Evolutionary conservation across 371 early-diverging fungal species (phyloP).

Genomic region (Choanephora cucurbitarum): DNA sequence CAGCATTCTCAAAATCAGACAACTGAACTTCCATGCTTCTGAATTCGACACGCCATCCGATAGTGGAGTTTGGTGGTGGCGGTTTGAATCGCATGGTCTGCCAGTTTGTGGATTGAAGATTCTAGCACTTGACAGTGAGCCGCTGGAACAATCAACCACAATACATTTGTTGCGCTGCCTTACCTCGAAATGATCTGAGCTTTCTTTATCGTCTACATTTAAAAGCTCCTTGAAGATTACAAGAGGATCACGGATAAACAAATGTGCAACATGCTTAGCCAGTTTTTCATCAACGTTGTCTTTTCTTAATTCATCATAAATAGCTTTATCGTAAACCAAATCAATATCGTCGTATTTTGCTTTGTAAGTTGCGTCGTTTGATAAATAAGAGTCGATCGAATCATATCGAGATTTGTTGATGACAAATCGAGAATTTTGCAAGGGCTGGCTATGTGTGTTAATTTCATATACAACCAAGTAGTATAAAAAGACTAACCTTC

Average conservation of each 20-base stretch:
- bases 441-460: constrained; percentile 53
- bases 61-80: constrained; percentile 83
- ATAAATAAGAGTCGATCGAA: constrained; percentile 93
- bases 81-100: constrained; percentile 99
- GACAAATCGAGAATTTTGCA: constrained; percentile 67
- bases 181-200: constrained; percentile 96
- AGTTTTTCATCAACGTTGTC: constrained; percentile 87
- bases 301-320: constrained; percentile 70
- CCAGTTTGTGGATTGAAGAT: constrained; percentile 99
- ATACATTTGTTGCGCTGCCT: not conserved
- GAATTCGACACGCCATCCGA: constrained; percentile 99
- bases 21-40: constrained; percentile 98
- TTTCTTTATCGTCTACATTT: constrained; percentile 79
- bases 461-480: not conserved
- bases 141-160: not conserved
- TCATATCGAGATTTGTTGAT: constrained; percentile 98
- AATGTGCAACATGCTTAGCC: constrained; percentile 93
- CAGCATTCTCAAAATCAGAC: constrained; percentile 98
- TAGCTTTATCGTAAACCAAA: constrained; percentile 81
- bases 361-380: constrained; percentile 74
- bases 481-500: constrained; percentile 46
- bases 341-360: constrained; percentile 95
- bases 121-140: constrained; percentile 44
- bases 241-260: constrained; percentile 99
- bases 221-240: constrained; percentile 92